Evolutionary conservation across 345 rosid genomes (phyloP), one percentile per base, ranked within the genome.

Genomic region (Arabidopsis suecica): DNA sequence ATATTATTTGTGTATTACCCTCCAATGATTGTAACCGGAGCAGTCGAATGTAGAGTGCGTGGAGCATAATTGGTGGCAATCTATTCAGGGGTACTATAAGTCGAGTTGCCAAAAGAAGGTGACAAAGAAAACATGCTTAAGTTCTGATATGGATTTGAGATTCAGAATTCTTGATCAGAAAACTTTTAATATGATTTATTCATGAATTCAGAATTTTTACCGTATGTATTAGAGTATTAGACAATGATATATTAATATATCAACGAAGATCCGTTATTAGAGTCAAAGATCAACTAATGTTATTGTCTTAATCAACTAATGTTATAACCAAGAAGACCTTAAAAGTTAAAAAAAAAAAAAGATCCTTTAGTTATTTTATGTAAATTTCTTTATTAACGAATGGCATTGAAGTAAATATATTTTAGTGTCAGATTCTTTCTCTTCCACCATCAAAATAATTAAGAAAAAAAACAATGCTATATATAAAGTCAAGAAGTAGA

Each of bases 51-150:
- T 4, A 48, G 14, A 23, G 58, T 70, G 22, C 45, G 58, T 45
- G 9, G 68, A 40, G 61, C 54, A 72, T 53, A 41, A 63, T 54
- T 72, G 63, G 70, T 72, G 77, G 77, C 18, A 41, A 72, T 51
- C 54, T 51, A 61, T 14, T 62, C 44, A 51, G 25, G 11, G 1
- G 20, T 56, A 42, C 44, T 16, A 16, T 16, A 16, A 16, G 18
- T 16, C 18, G 18, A 16, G 18, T 16, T 16, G 18, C 18, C 18
- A 16, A 16, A 16, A 16, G 18, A 16, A 16, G 18, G 18, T 16
- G 18, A 16, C 18, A 16, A 16, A 16, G 18, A 16, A 16, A 16
- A 16, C 18, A 16, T 16, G 18, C 18, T 16, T 16, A 16, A 16
- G 18, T 16, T 16, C 18, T 16, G 18, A 16, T 16, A 16, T 16